phyloP scores from a whole-genome alignment of 2,329 filamentous ascomycete species.

The Cytospora paraplurivora region DNA sequence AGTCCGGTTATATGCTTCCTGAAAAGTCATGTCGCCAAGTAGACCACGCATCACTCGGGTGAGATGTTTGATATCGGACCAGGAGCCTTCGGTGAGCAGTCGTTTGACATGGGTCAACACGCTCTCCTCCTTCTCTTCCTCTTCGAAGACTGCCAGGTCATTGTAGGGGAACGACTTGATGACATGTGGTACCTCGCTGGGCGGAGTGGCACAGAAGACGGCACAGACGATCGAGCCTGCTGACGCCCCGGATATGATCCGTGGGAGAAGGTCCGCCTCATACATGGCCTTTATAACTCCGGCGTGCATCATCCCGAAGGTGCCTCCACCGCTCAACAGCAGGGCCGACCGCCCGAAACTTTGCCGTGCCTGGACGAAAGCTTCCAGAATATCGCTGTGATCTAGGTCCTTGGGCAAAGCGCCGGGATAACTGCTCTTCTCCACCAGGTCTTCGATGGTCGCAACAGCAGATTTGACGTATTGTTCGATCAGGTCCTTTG shows the following conservation, averaged over 20 bases:
- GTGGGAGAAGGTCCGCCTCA: conserved; percentile 73
- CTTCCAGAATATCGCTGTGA: conserved; percentile 63
- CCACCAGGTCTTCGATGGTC: conserved; percentile 72
- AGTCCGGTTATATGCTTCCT: conserved; percentile 94
- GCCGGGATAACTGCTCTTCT: conserved; percentile 49
- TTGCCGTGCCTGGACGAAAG: conserved; percentile 71
- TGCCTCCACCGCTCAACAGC: conserved; percentile 81
- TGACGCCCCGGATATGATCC: conserved; percentile 85
- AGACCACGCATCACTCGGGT: conserved; percentile 78
- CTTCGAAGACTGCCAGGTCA: conserved; percentile 80
- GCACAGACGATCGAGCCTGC: conserved; percentile 85
- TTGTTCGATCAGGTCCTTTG: conserved; percentile 81
- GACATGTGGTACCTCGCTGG: conserved; percentile 74
- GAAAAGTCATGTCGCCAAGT: conserved; percentile 89
- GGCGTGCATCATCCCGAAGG: conserved; percentile 90
- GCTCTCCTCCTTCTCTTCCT: conserved; percentile 58
- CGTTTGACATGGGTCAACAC: conserved; percentile 70
- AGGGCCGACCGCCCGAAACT: conserved; percentile 85
- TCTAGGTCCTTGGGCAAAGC: conserved; percentile 57
- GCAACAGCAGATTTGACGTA: conserved; percentile 80
- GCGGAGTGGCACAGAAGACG: conserved; percentile 75
- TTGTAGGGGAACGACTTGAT: conserved; percentile 73
- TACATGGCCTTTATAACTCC: conserved; percentile 83
- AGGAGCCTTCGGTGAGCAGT: conserved; percentile 77
- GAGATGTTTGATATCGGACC: conserved; percentile 83